phyloP scores from a whole-genome alignment of 2,329 filamentous ascomycete genomes.

The Monosporascus sp. region DNA sequence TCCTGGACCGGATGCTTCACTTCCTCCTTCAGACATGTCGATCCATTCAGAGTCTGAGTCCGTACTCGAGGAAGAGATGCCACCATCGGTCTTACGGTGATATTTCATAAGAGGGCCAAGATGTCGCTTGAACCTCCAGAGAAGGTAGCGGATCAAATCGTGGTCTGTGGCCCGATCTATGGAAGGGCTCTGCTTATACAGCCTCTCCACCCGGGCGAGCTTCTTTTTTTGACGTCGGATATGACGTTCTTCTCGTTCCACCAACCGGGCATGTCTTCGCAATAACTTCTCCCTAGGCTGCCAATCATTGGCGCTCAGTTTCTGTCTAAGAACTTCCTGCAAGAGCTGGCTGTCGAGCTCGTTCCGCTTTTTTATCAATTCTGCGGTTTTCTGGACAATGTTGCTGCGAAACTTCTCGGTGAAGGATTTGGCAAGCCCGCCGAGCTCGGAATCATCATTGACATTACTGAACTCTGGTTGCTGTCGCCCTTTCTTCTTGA shows the following conservation, averaged over 20 bases:
- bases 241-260: slow-evolving; percentile 10
- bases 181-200: slow-evolving; percentile 9
- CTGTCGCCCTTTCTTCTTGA: slow-evolving; percentile 1
- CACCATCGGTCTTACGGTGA: neutral
- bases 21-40: neutral
- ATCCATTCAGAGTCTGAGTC: neutral
- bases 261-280: slow-evolving; percentile 5
- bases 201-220: slow-evolving; percentile 8
- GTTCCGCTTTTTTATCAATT: slow-evolving; percentile 13
- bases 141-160: slow-evolving; percentile 10
- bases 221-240: slow-evolving; percentile 3
- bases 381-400: slow-evolving; percentile 8
- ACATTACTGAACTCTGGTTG: neutral
- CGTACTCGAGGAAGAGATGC: neutral
- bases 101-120: slow-evolving; percentile 11
- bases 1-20: neutral
- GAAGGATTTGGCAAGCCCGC: slow-evolving; percentile 8
- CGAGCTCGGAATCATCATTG: neutral
- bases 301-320: slow-evolving; percentile 6
- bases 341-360: slow-evolving; percentile 13
- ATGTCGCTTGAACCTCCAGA: slow-evolving; percentile 14
- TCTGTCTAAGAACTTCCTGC: slow-evolving; percentile 4
- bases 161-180: slow-evolving; percentile 9
- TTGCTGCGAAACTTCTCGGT: slow-evolving; percentile 6
- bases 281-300: slow-evolving; percentile 9